A percentile compares a stretch with the other conserved stretches of the same genome.
phyloP scores from a whole-genome alignment of 148 eudicot genomes.

The Rhododendron ovatum region DNA sequence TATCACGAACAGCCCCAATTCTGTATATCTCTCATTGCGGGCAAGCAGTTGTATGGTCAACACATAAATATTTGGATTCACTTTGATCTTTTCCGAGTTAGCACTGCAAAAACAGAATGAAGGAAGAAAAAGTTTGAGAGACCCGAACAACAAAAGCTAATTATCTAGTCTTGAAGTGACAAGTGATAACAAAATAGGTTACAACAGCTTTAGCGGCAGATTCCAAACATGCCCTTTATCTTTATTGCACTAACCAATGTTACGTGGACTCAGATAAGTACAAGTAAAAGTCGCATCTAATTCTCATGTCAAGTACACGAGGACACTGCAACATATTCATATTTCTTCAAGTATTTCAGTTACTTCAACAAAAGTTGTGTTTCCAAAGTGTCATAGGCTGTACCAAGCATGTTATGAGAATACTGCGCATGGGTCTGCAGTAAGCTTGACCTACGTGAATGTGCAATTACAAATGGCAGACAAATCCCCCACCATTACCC shows the following conservation, averaged over 20 bases:
- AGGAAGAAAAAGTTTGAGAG: background rate
- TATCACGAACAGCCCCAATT: slow-evolving; percentile 70
- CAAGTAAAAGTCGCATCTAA: background rate
- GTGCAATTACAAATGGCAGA: background rate
- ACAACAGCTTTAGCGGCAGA: background rate
- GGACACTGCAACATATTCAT: background rate
- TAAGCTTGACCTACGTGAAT: background rate
- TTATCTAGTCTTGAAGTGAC: background rate
- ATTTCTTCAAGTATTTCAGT: background rate
- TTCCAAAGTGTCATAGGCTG: background rate
- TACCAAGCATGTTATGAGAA: background rate
- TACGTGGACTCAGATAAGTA: background rate
- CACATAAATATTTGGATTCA: slow-evolving; percentile 60
- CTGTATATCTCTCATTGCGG: slow-evolving; percentile 68
- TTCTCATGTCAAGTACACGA: background rate
- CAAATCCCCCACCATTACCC: background rate
- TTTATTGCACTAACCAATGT: background rate
- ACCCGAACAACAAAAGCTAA: background rate
- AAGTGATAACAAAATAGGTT: background rate
- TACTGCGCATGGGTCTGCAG: background rate
- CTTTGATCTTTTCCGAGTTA: slow-evolving; percentile 62
- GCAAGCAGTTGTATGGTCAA: slow-evolving; percentile 64
- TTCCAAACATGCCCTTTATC: background rate
- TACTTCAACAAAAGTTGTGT: background rate
- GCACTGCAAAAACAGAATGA: slow-evolving; percentile 47